Base-by-base conservation (phyloP, 2,329 filamentous ascomycete genomes). In the Phoma sp. region DNA sequence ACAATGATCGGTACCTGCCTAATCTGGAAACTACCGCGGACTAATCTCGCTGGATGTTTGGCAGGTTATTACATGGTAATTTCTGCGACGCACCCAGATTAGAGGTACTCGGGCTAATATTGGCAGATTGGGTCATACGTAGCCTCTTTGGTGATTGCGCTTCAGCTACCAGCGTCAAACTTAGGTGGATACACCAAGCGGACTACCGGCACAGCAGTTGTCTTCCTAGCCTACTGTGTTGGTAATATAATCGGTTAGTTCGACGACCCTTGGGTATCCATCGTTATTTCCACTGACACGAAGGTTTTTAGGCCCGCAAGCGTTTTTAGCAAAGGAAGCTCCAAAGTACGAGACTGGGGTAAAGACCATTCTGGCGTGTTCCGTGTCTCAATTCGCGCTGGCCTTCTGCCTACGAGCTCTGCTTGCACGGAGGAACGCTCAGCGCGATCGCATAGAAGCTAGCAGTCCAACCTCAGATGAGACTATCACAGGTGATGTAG, bases 331-430 rank as follows among this genome's bases (percentile, higher is more conserved):
- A 0, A 46, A 63, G 0, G 81, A 83, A 58, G 72, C 79, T 0
- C 81, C 81, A 0, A 63, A 76, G 0, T 85, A 85, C 27, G 70
- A 73, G 27, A 84, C 82, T 0, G 84, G 83, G 1, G 83, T 80
- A 46, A 83, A 79, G 51, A 69, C 83, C 7, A 80, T 81, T 15
- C 65, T 85, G 3, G 77, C 75, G 19, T 83, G 80, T 59, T 71
- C 79, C 6, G 76, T 72, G 17, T 71, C 69, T 8, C 79, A 81
- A 57, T 66, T 80, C n/a, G 67, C 67, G 15, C 58, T 78, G 15
- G 74, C 74, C 9, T 35, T 58, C 6, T 47, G 41, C 21, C 29
- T 17, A 17, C 17, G 17, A 17, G 2, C 17, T 17, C 17, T 17
- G 17, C 17, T 17, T 17, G 17, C 17, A 17, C 17, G 17, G 17